Conservation (phyloP, 2,329 filamentous ascomycete species). For the Exophiala dermatitidis region DNA sequence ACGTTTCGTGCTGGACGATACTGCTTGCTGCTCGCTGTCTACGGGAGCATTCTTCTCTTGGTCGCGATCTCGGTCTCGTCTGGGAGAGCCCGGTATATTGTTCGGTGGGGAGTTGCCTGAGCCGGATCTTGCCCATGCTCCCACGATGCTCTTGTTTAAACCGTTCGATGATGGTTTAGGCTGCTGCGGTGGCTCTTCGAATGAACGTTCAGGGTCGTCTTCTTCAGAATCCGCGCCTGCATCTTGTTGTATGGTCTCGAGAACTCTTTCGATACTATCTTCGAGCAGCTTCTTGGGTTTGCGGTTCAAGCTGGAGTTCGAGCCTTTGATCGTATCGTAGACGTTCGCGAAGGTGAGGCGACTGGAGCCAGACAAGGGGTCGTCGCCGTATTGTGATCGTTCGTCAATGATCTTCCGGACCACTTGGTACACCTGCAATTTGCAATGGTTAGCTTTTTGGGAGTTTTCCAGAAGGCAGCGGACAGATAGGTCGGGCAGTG, state of each 20-base stretch:
- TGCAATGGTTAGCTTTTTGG: neutral
- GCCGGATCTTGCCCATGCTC: slow-evolving; percentile 43
- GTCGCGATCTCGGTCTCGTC: slow-evolving; percentile 2
- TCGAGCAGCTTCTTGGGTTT: slow-evolving; percentile 75
- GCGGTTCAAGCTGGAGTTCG: slow-evolving; percentile 78
- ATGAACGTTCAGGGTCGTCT: slow-evolving; percentile 41
- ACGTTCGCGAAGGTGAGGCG: slow-evolving; percentile 53
- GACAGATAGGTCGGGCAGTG: neutral
- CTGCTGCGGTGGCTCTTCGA: slow-evolving; percentile 28
- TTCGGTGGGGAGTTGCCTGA: slow-evolving; percentile 15
- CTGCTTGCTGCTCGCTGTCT: slow-evolving; percentile 8
- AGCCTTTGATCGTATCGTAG: slow-evolving; percentile 73
- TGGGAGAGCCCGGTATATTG: slow-evolving; percentile 14
- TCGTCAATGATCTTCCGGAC: slow-evolving; percentile 69
- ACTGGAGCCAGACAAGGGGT: slow-evolving; percentile 28
- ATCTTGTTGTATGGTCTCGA: slow-evolving; percentile 63
- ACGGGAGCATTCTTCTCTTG: slow-evolving; percentile 23
- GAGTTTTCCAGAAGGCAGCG: neutral
- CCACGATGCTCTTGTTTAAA: slow-evolving; percentile 60
- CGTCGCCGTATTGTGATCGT: slow-evolving; percentile 47
- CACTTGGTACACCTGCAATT: slow-evolving; percentile 61
- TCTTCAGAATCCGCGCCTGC: slow-evolving; percentile 45
- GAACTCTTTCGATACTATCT: slow-evolving; percentile 74
- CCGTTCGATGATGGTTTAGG: slow-evolving; percentile 43
- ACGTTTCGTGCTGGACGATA: slow-evolving; percentile 41